phyloP scores from a whole-genome alignment of 768 basidiomycete species.

The Mycena indigotica region DNA sequence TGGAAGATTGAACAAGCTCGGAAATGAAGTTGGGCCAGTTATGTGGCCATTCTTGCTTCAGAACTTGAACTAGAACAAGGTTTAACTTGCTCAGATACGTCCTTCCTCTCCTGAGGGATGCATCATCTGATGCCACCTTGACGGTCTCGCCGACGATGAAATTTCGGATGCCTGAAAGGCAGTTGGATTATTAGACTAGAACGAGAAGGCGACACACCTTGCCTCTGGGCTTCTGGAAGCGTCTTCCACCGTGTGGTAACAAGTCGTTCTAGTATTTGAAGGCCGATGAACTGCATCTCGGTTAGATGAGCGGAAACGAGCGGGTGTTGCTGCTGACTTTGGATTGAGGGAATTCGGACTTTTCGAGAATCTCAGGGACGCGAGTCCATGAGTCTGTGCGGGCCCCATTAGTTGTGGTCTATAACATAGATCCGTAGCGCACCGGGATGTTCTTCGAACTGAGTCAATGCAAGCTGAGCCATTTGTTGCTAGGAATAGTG shows the following conservation, averaged over 20 bases:
- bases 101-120: constrained; percentile 85
- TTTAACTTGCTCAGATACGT: constrained; percentile 95
- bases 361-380: constrained; percentile 91
- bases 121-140: constrained; percentile 90
- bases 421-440: background rate
- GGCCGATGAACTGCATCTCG: constrained; percentile 78
- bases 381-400: constrained; percentile 94
- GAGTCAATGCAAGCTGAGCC: constrained; percentile 91
- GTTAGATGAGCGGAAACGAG: constrained; percentile 7
- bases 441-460: constrained; percentile 32
- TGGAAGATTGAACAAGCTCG: constrained; percentile 95
- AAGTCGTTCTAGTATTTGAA: constrained; percentile 95
- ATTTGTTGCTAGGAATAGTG: constrained; percentile 73
- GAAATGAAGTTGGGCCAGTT: constrained; percentile 96
- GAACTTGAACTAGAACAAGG: constrained; percentile 91
- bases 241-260: constrained; percentile 96
- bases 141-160: constrained; percentile 93
- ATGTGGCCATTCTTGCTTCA: constrained; percentile 99
- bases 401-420: background rate
- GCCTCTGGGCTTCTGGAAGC: constrained; percentile 49
- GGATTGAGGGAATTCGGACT: constrained; percentile 79
- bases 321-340: constrained; percentile 53
- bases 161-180: constrained; percentile 81
- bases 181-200: background rate
- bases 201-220: background rate